Base-by-base conservation (phyloP, 495 filamentous ascomycete species). In the Aeminium ludgeri region DNA sequence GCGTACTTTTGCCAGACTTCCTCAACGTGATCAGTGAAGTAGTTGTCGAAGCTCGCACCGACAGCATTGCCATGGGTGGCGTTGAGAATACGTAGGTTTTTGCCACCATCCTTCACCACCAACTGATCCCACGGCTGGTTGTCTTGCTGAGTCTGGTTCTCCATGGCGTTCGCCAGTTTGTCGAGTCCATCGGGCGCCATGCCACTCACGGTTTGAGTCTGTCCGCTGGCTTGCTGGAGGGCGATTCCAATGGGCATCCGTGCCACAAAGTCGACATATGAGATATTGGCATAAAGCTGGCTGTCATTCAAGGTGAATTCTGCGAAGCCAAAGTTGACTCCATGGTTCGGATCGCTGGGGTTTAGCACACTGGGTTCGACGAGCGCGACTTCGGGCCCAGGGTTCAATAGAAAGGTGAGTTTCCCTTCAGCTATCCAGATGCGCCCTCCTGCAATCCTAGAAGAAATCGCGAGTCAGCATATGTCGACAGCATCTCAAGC, bases 261-360 rank as follows among this genome's bases (percentile, higher is more conserved):
- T 4, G 51, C 41, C 30, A 80, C 70, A 51, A 84, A 84, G 59
- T 86, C 80, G 30, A 86, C 80, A 48, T 77, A 78, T 39, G 64
- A 69, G 49, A 84, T 79, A 51, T 86, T 86, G 36, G 70, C 78
- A 53, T 78, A 86, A 2, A 84, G 64, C 58, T 83, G 72, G 15
- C 57, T 41, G 35, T 53, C 52, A 55, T 81, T 80, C 59, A 68
- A 79, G 2, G 80, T 86, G 55, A 84, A 81, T 54, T 86, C 80
- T 57, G 64, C 68, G 51, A 86, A 86, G 23, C 63, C 67, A 75
- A 80, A 86, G 34, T 55, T 49, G 20, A 72, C 57, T 20, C 70
- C 65, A 53, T 76, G 73, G 50, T 83, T 84, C 0, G 72, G 59
- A 53, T 86, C 80, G 0, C 65, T 57, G 0, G 64, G 55, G 51